Conservation (phyloP, 2,329 filamentous ascomycete species). For the Colletotrichum incanum region DNA sequence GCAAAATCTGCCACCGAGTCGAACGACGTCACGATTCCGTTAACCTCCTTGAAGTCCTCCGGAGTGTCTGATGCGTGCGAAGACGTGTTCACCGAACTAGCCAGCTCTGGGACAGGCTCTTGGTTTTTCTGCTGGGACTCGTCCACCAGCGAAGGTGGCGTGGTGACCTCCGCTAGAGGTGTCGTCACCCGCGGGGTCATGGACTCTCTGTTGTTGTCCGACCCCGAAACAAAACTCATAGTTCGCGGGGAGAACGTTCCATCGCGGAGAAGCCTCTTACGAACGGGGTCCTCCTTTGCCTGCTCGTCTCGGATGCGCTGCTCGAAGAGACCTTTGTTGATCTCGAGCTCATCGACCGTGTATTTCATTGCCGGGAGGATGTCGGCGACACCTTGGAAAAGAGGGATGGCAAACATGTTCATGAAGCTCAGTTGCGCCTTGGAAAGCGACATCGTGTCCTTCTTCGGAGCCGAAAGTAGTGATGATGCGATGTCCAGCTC, state of each 20-base stretch:
- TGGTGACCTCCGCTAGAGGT: slow-evolving; percentile 37
- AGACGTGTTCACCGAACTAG: slow-evolving; percentile 50
- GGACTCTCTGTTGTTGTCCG: slow-evolving; percentile 30
- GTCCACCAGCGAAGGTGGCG: slow-evolving; percentile 43
- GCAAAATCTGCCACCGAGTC: slow-evolving; percentile 65
- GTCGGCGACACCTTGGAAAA: slow-evolving; percentile 91
- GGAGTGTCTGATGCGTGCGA: slow-evolving; percentile 53
- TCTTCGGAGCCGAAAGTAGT: slow-evolving; percentile 86
- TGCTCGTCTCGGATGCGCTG: slow-evolving; percentile 76
- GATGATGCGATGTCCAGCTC: slow-evolving; percentile 91
- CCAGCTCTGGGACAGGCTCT: slow-evolving; percentile 48
- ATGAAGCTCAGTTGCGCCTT: slow-evolving; percentile 96
- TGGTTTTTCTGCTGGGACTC: slow-evolving; percentile 47
- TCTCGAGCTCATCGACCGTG: slow-evolving; percentile 84
- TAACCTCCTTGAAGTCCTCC: slow-evolving; percentile 59
- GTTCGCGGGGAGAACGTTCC: slow-evolving; percentile 63
- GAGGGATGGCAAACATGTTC: slow-evolving; percentile 92
- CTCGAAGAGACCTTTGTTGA: slow-evolving; percentile 84
- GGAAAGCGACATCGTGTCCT: slow-evolving; percentile 85
- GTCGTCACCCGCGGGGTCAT: slow-evolving; percentile 39
- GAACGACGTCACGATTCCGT: slow-evolving; percentile 62
- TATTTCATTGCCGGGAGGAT: slow-evolving; percentile 89
- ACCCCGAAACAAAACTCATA: slow-evolving; percentile 56
- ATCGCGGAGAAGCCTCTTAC: slow-evolving; percentile 56
- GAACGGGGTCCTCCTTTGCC: slow-evolving; percentile 61